Percentiles rank a stretch among this genome's conserved stretches.
Conservation (phyloP, 176 grass and related monocot genomes). For the Coix lacrymajobi region DNA sequence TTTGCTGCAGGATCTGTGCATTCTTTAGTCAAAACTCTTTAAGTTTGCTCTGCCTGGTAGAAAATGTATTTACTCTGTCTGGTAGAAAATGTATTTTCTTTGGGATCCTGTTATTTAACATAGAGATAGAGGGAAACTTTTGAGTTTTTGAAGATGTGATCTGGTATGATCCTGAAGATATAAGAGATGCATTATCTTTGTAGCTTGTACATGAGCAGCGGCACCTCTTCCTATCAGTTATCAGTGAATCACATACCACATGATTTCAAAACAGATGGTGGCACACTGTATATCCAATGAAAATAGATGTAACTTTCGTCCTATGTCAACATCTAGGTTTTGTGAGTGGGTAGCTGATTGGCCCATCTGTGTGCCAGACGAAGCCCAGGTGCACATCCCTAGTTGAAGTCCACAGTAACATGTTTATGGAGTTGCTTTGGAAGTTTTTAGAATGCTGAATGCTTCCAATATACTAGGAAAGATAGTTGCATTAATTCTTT, state of each 20-base stretch:
- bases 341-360: neutral
- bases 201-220: neutral
- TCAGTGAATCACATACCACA: neutral
- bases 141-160: neutral
- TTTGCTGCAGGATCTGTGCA: slow-evolving; percentile 3
- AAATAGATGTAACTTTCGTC: neutral
- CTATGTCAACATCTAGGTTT: neutral
- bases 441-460: neutral
- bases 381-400: neutral
- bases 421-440: neutral
- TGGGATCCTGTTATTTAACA: neutral
- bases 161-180: neutral
- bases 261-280: neutral
- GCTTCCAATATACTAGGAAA: neutral
- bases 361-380: neutral
- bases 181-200: neutral
- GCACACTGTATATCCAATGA: neutral
- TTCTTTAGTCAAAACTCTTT: neutral
- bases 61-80: neutral
- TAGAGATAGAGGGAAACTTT: neutral
- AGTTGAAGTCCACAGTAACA: neutral
- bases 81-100: neutral
- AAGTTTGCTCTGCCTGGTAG: neutral
- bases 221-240: neutral
- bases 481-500: neutral